Conservation (phyloP, 345 rosid genomes). For the Rhizophora apiculata region DNA sequence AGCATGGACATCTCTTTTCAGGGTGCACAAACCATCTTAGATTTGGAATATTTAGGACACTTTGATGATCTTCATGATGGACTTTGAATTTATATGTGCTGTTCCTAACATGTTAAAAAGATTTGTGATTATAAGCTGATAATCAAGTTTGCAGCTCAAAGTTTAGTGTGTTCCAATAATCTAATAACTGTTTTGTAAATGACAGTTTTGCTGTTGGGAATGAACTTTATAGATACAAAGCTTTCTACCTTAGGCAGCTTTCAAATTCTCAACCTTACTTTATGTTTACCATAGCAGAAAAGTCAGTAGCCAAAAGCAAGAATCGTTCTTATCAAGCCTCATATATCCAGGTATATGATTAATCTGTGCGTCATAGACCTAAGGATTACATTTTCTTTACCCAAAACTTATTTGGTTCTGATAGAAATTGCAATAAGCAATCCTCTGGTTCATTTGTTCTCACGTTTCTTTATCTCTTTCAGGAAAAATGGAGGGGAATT, state of each 20-base stretch:
- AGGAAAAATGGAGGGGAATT: too few relatives aligned
- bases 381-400: too few relatives aligned
- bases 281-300: too few relatives aligned
- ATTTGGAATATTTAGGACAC: neutral
- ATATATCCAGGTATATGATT: too few relatives aligned
- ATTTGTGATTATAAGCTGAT: too few relatives aligned
- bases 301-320: too few relatives aligned
- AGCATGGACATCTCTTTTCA: neutral
- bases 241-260: neutral
- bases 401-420: constrained; percentile 10
- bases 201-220: neutral
- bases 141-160: too few relatives aligned
- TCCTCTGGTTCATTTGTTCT: constrained; percentile 23
- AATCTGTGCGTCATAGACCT: too few relatives aligned
- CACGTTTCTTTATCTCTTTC: constrained; percentile 34
- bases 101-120: neutral
- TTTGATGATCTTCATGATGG: neutral
- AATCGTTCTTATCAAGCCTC: too few relatives aligned
- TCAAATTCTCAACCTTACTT: constrained; percentile 3
- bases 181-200: neutral
- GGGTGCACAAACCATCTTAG: neutral
- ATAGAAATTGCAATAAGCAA: constrained; percentile 7
- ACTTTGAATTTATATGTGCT: neutral
- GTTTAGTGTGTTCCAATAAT: neutral
- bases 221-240: neutral